Conservation (phyloP, 2,329 filamentous ascomycete species). For the Alternaria tenuissima region DNA sequence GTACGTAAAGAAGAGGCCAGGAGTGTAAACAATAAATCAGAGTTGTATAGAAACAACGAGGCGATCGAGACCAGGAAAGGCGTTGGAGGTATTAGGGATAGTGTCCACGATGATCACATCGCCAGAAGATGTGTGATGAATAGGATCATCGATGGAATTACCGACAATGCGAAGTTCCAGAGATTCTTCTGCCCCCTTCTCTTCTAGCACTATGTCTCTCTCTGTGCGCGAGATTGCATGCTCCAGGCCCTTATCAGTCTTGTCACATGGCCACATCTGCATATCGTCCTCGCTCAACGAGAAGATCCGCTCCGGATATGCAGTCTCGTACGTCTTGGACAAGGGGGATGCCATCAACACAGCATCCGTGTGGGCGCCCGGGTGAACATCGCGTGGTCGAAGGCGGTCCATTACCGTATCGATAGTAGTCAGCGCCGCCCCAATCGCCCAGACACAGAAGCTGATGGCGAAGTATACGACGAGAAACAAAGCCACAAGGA, state of each 20-base stretch:
- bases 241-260: not conserved
- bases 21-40: not conserved
- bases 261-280: not conserved
- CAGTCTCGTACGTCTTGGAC: not conserved
- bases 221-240: not conserved
- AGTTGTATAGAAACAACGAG: not conserved
- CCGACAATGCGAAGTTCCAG: not conserved
- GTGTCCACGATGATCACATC: not conserved
- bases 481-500: conserved; percentile 17
- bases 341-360: not conserved
- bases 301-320: accelerated
- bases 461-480: conserved; percentile 4
- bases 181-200: not conserved
- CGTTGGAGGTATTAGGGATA: not conserved
- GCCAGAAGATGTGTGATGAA: not conserved
- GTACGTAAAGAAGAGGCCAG: conserved; percentile 56
- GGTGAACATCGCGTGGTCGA: no score
- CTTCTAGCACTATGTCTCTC: not conserved
- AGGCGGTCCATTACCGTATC: not conserved
- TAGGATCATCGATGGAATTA: not conserved
- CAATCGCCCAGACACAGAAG: conserved; percentile 1
- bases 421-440: not conserved
- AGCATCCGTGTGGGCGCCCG: not conserved
- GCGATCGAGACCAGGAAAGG: not conserved
- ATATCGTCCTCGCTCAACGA: not conserved